phyloP scores from a whole-genome alignment of 1,284 basidiomycete species.

The Cystobasidium slooffiae region DNA sequence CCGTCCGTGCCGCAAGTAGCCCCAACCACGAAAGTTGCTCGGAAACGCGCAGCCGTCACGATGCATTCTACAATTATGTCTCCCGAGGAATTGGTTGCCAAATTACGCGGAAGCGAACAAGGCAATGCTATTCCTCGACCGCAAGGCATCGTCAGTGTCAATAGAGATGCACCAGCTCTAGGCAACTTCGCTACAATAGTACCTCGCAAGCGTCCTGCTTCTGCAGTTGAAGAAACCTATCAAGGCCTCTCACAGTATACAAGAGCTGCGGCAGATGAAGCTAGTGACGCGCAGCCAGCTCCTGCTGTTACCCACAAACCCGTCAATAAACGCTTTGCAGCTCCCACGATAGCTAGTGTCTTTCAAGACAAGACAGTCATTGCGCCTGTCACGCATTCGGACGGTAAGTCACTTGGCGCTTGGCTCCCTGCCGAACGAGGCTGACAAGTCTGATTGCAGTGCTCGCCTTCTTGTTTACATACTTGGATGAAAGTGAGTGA shows the following conservation, averaged over 20 bases:
- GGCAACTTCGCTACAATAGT: slow-evolving; percentile 10
- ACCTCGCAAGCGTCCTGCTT: slow-evolving; percentile 1
- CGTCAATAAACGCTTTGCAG: slow-evolving; percentile 20
- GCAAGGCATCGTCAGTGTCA: slow-evolving; percentile 15
- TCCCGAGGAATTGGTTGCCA: background rate
- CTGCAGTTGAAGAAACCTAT: slow-evolving; percentile 10
- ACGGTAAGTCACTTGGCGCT: no score
- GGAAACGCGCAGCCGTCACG: background rate
- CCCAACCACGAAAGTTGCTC: background rate
- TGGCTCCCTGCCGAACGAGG: no score
- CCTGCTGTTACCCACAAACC: background rate
- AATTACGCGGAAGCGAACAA: background rate
- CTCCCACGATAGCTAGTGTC: slow-evolving; percentile 10
- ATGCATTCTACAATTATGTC: background rate
- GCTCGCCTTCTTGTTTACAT: slow-evolving; percentile 24
- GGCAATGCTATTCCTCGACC: background rate
- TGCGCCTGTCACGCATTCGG: background rate
- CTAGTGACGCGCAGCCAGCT: background rate
- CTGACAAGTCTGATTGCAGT: background rate
- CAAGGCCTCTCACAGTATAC: slow-evolving; percentile 19
- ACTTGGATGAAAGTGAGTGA: slow-evolving; percentile 25
- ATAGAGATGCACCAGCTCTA: background rate
- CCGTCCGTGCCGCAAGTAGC: background rate
- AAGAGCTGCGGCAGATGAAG: slow-evolving; percentile 1
- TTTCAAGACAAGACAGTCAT: slow-evolving; percentile 12